Evolutionary conservation across 345 rosid genomes (phyloP).

Genomic region (Durio zibethinus): DNA sequence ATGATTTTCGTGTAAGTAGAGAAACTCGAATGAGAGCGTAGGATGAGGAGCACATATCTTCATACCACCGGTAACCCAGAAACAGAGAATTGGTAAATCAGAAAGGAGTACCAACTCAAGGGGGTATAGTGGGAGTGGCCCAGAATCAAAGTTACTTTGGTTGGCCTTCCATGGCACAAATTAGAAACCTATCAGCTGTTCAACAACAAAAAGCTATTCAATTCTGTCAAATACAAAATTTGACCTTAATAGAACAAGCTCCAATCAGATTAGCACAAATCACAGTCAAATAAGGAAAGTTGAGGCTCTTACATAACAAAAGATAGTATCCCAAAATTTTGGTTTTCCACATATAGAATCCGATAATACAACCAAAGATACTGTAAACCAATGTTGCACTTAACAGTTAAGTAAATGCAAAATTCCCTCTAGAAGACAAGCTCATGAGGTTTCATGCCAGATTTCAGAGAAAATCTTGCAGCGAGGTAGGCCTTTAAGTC

Average conservation of each 20-base stretch:
- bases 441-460: conserved; percentile 80
- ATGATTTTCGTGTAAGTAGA: not conserved
- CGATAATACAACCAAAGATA: not conserved
- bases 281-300: not conserved
- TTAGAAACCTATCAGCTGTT: not conserved
- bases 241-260: not conserved
- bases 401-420: not conserved
- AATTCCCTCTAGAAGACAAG: conserved; percentile 52
- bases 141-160: not conserved
- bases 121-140: not conserved
- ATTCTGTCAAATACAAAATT: not conserved
- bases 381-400: not conserved
- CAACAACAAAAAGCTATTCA: not conserved
- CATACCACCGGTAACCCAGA: not conserved
- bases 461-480: conserved; percentile 69
- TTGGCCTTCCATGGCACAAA: not conserved
- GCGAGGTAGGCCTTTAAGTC: conserved; percentile 69
- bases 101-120: no score
- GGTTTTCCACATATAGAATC: not conserved
- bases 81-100: no score
- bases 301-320: not conserved
- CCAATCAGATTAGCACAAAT: not conserved
- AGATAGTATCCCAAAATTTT: not conserved
- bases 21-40: not conserved
- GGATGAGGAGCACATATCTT: not conserved